phyloP scores from a whole-genome alignment of 306 rosid genomes.

The Alnus glutinosa region DNA sequence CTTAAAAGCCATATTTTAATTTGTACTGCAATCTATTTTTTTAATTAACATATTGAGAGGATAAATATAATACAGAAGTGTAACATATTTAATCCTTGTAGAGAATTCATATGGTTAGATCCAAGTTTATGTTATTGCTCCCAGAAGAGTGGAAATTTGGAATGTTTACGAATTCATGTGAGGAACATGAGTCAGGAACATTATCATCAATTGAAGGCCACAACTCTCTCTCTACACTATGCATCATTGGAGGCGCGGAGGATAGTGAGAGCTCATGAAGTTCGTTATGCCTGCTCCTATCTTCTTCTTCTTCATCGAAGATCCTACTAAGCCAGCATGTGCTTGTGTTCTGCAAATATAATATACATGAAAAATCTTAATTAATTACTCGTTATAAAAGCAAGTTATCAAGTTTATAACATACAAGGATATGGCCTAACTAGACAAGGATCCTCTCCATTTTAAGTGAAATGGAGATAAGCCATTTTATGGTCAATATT shows the following conservation, averaged over 20 bases:
- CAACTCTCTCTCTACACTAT: conserved; percentile 15
- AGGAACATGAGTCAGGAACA: conserved; percentile 30
- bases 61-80: background rate
- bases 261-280: conserved; percentile 44
- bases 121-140: conserved; percentile 48
- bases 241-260: conserved; percentile 19
- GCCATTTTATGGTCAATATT: too few relatives aligned
- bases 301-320: conserved; percentile 20
- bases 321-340: conserved; percentile 6
- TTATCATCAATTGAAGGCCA: conserved; percentile 24
- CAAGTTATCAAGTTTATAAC: background rate
- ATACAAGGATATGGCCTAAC: too few relatives aligned
- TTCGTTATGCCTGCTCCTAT: conserved; percentile 17
- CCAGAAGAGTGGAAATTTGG: conserved; percentile 22
- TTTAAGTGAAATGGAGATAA: too few relatives aligned
- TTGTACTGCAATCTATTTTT: background rate
- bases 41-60: background rate
- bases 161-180: conserved; percentile 3
- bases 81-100: background rate
- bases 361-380: background rate
- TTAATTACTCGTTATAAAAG: background rate
- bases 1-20: background rate
- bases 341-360: conserved; percentile 11
- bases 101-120: conserved; percentile 52
- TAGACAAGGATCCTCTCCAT: too few relatives aligned